phyloP scores from a whole-genome alignment of 345 rosid genomes.

The Ailanthus altissimus region DNA sequence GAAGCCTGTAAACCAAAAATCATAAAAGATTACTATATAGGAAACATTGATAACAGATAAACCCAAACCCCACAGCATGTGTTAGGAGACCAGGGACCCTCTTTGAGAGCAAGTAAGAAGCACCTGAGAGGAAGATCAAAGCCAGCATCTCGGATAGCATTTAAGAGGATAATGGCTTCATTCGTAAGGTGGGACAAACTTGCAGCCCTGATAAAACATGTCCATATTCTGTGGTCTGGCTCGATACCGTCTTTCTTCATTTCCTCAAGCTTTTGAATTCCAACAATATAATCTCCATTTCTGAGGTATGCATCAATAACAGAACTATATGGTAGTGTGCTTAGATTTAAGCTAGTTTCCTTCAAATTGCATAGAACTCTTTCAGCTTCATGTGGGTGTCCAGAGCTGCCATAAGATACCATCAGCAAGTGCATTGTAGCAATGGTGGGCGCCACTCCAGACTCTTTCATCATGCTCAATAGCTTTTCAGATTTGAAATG shows the following conservation, averaged over 20 bases:
- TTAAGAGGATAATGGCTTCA: constrained; percentile 65
- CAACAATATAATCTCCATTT: constrained; percentile 65
- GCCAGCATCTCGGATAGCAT: constrained; percentile 66
- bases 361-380: constrained; percentile 70
- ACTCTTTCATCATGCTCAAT: constrained; percentile 69
- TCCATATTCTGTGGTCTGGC: constrained; percentile 92
- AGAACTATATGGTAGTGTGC: constrained; percentile 76
- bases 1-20: constrained; percentile 54
- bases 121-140: constrained; percentile 90
- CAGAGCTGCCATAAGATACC: constrained; percentile 87
- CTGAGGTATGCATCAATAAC: constrained; percentile 87
- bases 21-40: constrained; percentile 4
- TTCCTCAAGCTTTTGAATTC: constrained; percentile 69
- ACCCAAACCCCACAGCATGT: background rate
- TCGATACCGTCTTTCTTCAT: constrained; percentile 79
- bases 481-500: constrained; percentile 76
- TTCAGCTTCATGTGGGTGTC: constrained; percentile 88
- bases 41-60: background rate
- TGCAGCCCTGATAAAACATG: constrained; percentile 90
- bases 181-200: constrained; percentile 55
- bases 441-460: constrained; percentile 73
- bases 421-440: constrained; percentile 97
- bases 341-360: constrained; percentile 61
- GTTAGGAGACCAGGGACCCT: constrained; percentile 13
- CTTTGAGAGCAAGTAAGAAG: constrained; percentile 15